A percentile compares a stretch with the other conserved stretches of the same genome.
These are phyloP conservation scores for Melaleuca alternifolia DNA, from an alignment of 345 rosid species.

Conservation along the genomic window DNA sequence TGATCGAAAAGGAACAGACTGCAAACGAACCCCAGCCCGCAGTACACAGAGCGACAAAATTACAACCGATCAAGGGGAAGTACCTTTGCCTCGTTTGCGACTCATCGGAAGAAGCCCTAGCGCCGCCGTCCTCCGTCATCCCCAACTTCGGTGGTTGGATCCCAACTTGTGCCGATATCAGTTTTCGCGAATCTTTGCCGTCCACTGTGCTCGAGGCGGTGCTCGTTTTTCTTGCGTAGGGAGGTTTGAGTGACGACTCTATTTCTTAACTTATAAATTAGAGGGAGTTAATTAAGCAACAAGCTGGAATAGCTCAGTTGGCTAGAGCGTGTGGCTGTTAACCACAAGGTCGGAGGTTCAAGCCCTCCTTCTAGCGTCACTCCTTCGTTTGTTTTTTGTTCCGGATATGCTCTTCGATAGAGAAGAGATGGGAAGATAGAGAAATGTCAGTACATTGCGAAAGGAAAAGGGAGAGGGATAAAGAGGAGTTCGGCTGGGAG, in stretches of 20 bases:
- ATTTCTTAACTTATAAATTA: accelerated
- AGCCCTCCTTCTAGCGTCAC: slow-evolving; percentile 45
- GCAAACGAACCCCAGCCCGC: not conserved
- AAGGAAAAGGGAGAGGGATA: no score
- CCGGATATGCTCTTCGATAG: no score
- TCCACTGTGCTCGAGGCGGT: not conserved
- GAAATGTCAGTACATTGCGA: no score
- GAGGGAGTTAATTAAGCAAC: accelerated
- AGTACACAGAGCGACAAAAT: not conserved
- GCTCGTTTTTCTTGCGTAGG: not conserved
- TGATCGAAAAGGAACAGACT: not conserved
- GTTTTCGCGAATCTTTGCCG: not conserved
- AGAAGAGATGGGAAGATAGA: no score
- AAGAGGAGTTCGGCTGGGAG: no score
- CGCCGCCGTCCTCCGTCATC: slow-evolving; percentile 36
- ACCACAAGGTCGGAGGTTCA: slow-evolving; percentile 70
- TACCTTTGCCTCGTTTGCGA: slow-evolving; percentile 49
- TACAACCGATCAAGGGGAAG: not conserved
- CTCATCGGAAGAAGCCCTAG: slow-evolving; percentile 32
- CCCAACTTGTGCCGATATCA: not conserved
- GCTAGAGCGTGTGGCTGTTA: slow-evolving; percentile 65
- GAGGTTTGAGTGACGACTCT: not conserved
- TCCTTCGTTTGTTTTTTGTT: not conserved
- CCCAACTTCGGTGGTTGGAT: not conserved
- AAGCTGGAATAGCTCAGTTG: slow-evolving; percentile 56